Base-by-base conservation (phyloP, 495 filamentous ascomycete species). In the Penicillium robsamsonii region DNA sequence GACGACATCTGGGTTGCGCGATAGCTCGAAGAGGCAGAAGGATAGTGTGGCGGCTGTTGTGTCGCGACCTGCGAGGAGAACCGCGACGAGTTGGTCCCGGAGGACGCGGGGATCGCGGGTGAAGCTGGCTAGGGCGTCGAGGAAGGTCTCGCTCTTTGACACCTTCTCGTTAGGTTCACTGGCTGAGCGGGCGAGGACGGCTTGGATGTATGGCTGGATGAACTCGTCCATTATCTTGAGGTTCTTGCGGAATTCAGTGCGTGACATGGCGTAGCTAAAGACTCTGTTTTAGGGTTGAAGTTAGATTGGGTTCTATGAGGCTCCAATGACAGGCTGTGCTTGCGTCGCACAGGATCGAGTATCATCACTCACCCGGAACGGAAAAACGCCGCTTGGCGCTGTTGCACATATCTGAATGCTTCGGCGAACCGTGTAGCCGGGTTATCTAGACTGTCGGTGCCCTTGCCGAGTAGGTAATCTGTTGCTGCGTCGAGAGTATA, bases 401-500 rank as follows among this genome's bases (percentile, higher is more conserved):
- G 70, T 66, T 92, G 89, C 18, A 89, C 86, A 59, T 89, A 86
- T 64, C 72, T 77, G 68, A 94, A 92, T 13, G 87, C 86, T 45
- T 85, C 80, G n/a, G 87, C 87, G 65, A 94, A 92, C 2, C 71
- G 53, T 2, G 67, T 72, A 22, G 72, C 65, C 6, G 80, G 72
- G 50, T 78, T 79, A n/a, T 75, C 72, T n/a, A 92, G 75, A 60
- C 84, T 91, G 57, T 88, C 79, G 13, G 90, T 84, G 49, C 84
- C 83, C 46, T 85, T 74, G 13, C 92, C 92, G n/a, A 96, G 80
- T 33, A 97, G 73, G 66, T 94, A 96, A 55, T 93, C 88, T 13
- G 92, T 94, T 2, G 90, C 85, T 2, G 86, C 76, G 67, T 97
- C 92, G 10, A 97, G 76, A 1, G 91, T 92, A 60, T 87, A 89